Conservation (phyloP, 2,329 filamentous ascomycete genomes). For the Geosmithia morbida region DNA sequence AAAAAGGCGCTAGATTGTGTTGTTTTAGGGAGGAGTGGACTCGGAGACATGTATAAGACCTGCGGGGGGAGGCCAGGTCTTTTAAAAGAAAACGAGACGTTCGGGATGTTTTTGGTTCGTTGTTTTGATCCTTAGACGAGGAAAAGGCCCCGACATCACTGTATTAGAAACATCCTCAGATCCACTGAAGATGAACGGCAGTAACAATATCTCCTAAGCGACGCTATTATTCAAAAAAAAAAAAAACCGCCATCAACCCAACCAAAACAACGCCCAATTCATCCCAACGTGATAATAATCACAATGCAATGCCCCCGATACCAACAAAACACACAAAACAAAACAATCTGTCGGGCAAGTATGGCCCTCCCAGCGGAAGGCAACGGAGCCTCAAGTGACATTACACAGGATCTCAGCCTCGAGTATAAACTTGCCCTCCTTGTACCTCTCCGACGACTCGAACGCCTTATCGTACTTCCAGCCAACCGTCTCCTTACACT, state of each 20-base stretch:
- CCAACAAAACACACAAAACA: neutral
- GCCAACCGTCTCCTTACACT: slow-evolving; percentile 85
- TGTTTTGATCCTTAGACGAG: too few species aligned
- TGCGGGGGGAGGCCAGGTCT: too few species aligned
- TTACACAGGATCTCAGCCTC: slow-evolving; percentile 81
- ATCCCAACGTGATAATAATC: neutral
- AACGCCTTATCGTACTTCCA: slow-evolving; percentile 99
- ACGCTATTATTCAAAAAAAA: neutral
- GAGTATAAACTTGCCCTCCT: slow-evolving; percentile 95
- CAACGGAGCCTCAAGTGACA: slow-evolving; percentile 35
- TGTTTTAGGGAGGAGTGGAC: too few species aligned
- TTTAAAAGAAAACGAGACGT: too few species aligned
- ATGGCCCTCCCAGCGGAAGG: neutral
- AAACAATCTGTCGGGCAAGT: neutral
- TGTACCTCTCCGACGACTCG: slow-evolving; percentile 88
- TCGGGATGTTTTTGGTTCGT: too few species aligned
- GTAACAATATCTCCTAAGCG: too few species aligned
- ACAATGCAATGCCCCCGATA: neutral
- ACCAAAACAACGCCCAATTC: neutral
- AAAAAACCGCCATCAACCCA: neutral
- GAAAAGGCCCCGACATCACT: too few species aligned
- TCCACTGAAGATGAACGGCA: too few species aligned
- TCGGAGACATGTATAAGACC: too few species aligned
- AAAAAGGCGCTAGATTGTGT: too few species aligned
- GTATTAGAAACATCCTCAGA: too few species aligned